phyloP scores from a whole-genome alignment of 345 rosid species.

The rapeseed (Brassica napus) region DNA sequence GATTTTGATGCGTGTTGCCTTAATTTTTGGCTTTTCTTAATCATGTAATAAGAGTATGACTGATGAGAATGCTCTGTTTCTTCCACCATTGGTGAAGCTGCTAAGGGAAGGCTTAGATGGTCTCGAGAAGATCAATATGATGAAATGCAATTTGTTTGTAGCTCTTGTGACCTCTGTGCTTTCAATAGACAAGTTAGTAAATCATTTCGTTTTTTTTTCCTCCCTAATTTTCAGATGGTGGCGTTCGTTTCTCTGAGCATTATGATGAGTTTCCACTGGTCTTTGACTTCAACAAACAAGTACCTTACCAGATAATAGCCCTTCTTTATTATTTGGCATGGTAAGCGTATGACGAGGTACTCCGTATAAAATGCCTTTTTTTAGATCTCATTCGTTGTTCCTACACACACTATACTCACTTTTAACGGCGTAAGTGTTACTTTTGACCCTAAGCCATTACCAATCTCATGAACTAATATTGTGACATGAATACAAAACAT shows the following conservation, averaged over 20 bases:
- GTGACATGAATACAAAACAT: no score
- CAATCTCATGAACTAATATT: no score
- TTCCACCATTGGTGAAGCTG: slow-evolving; percentile 88
- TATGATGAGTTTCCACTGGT: not conserved
- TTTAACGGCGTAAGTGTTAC: no score
- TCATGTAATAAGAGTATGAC: not conserved
- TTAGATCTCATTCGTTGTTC: no score
- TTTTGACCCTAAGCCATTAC: no score
- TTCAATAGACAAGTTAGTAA: slow-evolving; percentile 2
- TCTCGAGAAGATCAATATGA: slow-evolving; percentile 74
- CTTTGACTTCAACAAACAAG: not conserved
- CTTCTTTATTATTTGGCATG: not conserved
- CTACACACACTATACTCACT: no score
- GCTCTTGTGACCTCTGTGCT: slow-evolving; percentile 12
- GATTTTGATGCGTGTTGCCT: not conserved
- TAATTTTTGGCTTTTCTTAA: not conserved
- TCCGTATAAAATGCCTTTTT: no score
- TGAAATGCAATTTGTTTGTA: slow-evolving; percentile 7
- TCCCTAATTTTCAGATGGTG: slow-evolving; percentile 71
- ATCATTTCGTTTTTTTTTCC: not conserved
- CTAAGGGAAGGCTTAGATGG: slow-evolving; percentile 97
- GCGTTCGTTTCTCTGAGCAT: slow-evolving; percentile 62
- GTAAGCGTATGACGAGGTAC: no score
- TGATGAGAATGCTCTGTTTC: slow-evolving; percentile 53
- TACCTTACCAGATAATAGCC: not conserved